phyloP scores from a whole-genome alignment of 352 stramenopile species.

The Pythium monospermum region DNA sequence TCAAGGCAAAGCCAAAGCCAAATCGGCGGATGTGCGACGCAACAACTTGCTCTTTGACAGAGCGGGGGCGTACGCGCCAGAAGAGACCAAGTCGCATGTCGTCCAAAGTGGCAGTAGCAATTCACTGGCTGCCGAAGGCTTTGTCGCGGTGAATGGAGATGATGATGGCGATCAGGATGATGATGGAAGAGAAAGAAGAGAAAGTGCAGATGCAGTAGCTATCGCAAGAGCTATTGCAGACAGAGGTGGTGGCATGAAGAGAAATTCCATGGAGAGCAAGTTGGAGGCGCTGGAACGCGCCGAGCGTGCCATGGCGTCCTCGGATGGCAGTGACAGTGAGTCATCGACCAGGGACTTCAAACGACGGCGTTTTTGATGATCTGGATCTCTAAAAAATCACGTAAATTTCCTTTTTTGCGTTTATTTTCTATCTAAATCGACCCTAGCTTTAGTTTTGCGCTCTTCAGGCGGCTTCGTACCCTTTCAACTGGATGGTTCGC shows the following conservation, averaged over 20 bases:
- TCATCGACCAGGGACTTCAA: too few species aligned
- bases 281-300: constrained; percentile 40
- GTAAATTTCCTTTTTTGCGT: too few species aligned
- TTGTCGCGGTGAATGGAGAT: constrained; percentile 53
- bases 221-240: not conserved
- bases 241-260: constrained; percentile 6
- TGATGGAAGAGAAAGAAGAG: not conserved
- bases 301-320: too few species aligned
- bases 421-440: too few species aligned
- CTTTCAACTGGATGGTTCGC: constrained; percentile 28
- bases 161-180: constrained; percentile 32
- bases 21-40: constrained; percentile 30
- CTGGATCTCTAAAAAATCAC: too few species aligned
- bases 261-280: constrained; percentile 27
- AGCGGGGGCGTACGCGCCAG: constrained; percentile 38
- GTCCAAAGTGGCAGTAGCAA: constrained; percentile 24
- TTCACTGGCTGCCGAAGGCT: constrained; percentile 36
- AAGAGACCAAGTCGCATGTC: constrained; percentile 44
- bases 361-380: too few species aligned
- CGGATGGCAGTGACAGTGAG: too few species aligned
- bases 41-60: constrained; percentile 40
- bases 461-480: constrained; percentile 4
- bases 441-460: too few species aligned
- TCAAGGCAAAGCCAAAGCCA: constrained; percentile 14
- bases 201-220: not conserved